phyloP scores from a whole-genome alignment of 2,329 filamentous ascomycete genomes.

The Incumbomyces delicatus region DNA sequence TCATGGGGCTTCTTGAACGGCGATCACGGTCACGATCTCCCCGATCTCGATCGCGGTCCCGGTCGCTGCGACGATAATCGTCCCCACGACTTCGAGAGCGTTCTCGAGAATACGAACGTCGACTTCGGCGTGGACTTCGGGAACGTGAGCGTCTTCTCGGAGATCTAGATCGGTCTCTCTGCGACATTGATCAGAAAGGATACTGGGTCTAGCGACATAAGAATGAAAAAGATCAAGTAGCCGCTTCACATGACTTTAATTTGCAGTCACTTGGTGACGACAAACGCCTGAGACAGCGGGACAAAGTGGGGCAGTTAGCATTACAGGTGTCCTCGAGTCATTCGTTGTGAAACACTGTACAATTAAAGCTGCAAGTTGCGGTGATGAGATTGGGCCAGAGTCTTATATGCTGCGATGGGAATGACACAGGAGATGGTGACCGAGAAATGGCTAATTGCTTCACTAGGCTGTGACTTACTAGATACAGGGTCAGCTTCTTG shows the following conservation, averaged over 20 bases:
- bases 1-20: conserved; percentile 81
- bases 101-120: conserved; percentile 70
- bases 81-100: conserved; percentile 62
- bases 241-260: conserved; percentile 9
- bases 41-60: conserved; percentile 40
- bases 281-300: conserved; percentile 3
- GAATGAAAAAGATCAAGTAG: conserved; percentile 13
- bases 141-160: conserved; percentile 66
- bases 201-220: conserved; percentile 9
- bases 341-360: not conserved
- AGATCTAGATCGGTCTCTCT: conserved; percentile 70
- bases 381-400: conserved; percentile 1
- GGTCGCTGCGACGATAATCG: conserved; percentile 54
- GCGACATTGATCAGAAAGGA: conserved; percentile 30
- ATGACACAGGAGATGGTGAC: not conserved
- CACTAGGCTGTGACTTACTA: not conserved
- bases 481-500: conserved; percentile 11
- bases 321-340: too few relatives aligned
- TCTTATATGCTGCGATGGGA: not conserved
- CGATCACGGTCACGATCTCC: conserved; percentile 64
- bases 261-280: conserved; percentile 5
- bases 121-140: conserved; percentile 67
- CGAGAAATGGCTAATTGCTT: too few relatives aligned
- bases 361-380: conserved; percentile 10
- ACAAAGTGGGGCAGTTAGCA: too few relatives aligned